phyloP scores from a whole-genome alignment of 2,329 filamentous ascomycete genomes.

The Alternaria arbusti region DNA sequence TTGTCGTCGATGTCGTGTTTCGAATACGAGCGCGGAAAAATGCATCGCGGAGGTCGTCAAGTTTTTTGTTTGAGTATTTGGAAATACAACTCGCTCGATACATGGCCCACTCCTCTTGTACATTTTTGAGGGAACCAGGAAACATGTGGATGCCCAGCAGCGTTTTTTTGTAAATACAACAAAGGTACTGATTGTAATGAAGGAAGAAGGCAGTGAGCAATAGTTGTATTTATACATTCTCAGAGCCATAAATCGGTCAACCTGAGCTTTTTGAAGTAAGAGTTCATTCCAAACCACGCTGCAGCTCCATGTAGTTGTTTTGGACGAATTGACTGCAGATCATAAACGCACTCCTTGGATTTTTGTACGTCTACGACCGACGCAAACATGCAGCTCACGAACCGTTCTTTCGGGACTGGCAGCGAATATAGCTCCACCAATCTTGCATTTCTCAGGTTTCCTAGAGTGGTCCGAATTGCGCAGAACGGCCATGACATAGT shows the following conservation, averaged over 20 bases:
- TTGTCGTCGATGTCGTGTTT: background rate
- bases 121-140: background rate
- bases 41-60: background rate
- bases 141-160: too few species aligned
- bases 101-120: background rate
- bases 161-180: too few species aligned
- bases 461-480: background rate
- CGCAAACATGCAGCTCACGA: background rate
- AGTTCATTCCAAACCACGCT: background rate
- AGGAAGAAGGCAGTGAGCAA: background rate
- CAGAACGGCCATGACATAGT: background rate
- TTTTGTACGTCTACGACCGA: background rate
- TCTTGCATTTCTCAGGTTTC: background rate
- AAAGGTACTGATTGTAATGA: too few species aligned
- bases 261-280: background rate
- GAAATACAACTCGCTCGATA: background rate
- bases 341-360: background rate
- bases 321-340: accelerated
- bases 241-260: background rate
- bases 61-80: background rate
- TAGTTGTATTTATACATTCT: background rate
- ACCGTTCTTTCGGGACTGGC: background rate
- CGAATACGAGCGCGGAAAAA: background rate
- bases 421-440: background rate
- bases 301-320: background rate